Conservation (phyloP, 1,284 basidiomycete species). For the Sphaerobolus stellatus region DNA sequence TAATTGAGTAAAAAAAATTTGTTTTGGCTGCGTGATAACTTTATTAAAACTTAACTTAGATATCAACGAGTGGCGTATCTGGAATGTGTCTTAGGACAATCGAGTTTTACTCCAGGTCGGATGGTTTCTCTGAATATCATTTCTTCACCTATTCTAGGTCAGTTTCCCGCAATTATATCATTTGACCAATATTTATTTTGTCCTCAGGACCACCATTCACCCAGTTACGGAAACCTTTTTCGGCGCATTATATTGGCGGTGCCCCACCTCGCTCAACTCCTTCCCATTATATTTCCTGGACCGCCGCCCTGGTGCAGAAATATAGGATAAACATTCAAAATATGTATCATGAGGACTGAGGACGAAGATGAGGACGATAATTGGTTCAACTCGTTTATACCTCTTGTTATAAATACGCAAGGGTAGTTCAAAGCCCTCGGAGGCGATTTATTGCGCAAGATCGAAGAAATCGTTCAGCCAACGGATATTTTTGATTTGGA, state of each 20-base stretch:
- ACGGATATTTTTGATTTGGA: slow-evolving; percentile 63
- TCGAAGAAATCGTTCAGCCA: slow-evolving; percentile 68
- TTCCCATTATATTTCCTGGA: slow-evolving; percentile 72
- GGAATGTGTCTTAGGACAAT: slow-evolving; percentile 92
- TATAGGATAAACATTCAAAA: slow-evolving; percentile 74
- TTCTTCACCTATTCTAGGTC: slow-evolving; percentile 69
- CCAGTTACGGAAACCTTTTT: slow-evolving; percentile 68
- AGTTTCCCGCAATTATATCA: neutral
- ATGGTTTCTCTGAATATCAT: slow-evolving; percentile 81
- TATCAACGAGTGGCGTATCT: slow-evolving; percentile 81
- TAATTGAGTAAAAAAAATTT: too few relatives aligned
- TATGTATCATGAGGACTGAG: slow-evolving; percentile 27
- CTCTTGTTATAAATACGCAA: slow-evolving; percentile 93
- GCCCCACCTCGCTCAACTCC: slow-evolving; percentile 79
- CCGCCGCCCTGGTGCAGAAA: slow-evolving; percentile 66
- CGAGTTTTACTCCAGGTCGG: slow-evolving; percentile 89
- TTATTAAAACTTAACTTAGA: too few relatives aligned
- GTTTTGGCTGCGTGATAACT: too few relatives aligned
- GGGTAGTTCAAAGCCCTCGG: slow-evolving; percentile 97
- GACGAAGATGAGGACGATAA: slow-evolving; percentile 27
- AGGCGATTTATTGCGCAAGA: slow-evolving; percentile 69
- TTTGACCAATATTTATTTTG: neutral
- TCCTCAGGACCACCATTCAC: slow-evolving; percentile 78
- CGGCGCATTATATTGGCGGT: slow-evolving; percentile 84
- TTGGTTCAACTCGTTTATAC: slow-evolving; percentile 58